A percentile compares a stretch with the other conserved stretches of the same genome.
Conservation (phyloP, 192 early-diverging fungal genomes). For the Oehlia diaphana region DNA sequence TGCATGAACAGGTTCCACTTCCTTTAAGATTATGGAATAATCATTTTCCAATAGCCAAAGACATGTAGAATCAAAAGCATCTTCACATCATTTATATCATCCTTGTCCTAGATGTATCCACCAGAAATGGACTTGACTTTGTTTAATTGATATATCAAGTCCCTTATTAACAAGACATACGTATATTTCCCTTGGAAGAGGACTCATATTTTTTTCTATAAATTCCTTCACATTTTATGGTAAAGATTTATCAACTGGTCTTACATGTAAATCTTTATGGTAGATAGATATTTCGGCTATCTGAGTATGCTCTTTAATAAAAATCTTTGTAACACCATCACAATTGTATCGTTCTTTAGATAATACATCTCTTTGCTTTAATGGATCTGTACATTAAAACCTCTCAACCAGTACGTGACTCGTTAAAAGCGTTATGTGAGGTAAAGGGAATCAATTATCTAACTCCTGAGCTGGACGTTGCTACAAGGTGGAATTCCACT, state of each 20-base stretch:
- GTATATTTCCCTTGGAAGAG: constrained; percentile 20
- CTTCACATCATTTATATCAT: constrained; percentile 2
- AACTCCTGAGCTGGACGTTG: no score
- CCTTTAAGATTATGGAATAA: not conserved
- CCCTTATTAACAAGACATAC: not conserved
- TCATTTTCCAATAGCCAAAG: no score
- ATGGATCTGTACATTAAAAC: no score
- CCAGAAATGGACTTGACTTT: constrained; percentile 16
- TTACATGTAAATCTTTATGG: not conserved
- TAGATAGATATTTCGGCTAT: not conserved
- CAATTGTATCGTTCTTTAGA: not conserved
- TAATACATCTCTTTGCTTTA: not conserved
- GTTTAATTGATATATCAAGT: not conserved
- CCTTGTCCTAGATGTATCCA: constrained; percentile 7
- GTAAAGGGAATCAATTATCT: no score
- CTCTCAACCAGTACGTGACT: no score
- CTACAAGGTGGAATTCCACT: no score
- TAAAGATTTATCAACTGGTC: not conserved
- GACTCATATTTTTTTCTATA: constrained; percentile 10
- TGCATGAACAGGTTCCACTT: not conserved
- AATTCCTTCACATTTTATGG: not conserved
- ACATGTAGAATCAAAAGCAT: constrained; percentile 11
- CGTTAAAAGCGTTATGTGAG: no score
- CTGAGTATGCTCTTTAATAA: not conserved
- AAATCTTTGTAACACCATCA: not conserved